Evolutionary conservation across 768 basidiomycete genomes (phyloP).

Genomic region (Tricholoma flavovirens): DNA sequence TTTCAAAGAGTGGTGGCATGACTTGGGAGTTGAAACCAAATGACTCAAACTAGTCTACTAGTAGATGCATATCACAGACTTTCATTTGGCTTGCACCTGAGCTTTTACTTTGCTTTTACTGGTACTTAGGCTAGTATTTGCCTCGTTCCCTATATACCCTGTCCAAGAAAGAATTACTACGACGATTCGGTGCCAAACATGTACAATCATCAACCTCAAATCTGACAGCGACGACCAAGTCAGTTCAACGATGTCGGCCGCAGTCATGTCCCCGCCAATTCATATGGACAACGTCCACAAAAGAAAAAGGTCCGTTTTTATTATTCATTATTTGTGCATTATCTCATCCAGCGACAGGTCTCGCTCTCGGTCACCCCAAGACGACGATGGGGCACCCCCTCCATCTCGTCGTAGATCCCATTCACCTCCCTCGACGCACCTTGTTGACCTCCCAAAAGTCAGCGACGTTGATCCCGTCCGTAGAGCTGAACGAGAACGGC

Average conservation of each 20-base stretch:
- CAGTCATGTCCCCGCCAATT: slow-evolving; percentile 26
- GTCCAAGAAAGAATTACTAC: no score
- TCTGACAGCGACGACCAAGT: slow-evolving; percentile 7
- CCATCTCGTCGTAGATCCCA: slow-evolving; percentile 39
- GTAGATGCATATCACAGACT: no score
- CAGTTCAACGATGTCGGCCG: slow-evolving; percentile 34
- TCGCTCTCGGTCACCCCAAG: slow-evolving; percentile 38
- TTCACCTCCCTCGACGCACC: slow-evolving; percentile 30
- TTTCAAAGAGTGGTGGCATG: neutral
- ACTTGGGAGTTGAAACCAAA: neutral
- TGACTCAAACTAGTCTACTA: no score
- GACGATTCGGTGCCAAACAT: slow-evolving; percentile 11
- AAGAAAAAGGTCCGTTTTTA: slow-evolving; percentile 39
- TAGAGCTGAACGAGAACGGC: slow-evolving; percentile 70
- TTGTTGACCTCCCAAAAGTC: slow-evolving; percentile 34
- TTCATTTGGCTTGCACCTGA: no score
- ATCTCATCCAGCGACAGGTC: slow-evolving; percentile 32
- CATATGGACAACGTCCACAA: slow-evolving; percentile 31
- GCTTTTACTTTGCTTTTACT: no score
- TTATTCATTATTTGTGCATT: neutral
- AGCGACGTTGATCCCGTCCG: slow-evolving; percentile 74
- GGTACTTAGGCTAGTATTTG: no score
- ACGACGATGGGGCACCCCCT: slow-evolving; percentile 35
- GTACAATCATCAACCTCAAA: slow-evolving; percentile 11
- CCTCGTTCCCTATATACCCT: no score